Base-by-base conservation (phyloP, 1,284 basidiomycete genomes). In the Trametes pubescens region DNA sequence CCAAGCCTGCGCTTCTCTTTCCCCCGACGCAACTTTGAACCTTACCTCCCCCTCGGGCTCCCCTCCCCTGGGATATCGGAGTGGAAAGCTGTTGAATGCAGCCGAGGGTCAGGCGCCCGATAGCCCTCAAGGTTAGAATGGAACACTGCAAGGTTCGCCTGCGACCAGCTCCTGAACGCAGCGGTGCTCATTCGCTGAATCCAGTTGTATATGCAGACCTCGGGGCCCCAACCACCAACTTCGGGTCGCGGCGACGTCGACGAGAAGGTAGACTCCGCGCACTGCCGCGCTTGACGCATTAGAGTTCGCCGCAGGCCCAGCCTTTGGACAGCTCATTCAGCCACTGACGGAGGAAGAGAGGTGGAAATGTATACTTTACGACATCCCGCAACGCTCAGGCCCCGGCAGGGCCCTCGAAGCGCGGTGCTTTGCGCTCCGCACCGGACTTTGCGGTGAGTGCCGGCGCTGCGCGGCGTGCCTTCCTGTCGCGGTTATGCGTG, bases 401-500 rank as follows among this genome's bases (percentile, higher is more conserved):
- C 40, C 44, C 52, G 51, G 52, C 51, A 53, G 24, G 29, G 22
- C 24, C 51, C 44, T 48, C 44, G 14, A 26, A 47, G 44, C 22
- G 2, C 9, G 49, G 48, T 40, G 44, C 34, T 54, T 48, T 14
- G 24, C 9, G 37, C 8, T 21, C 7, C 24, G 11, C 46, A 35
- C 48, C 46, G 46, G 53, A 16, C 29, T 35, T 56, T 44, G 53
- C 48, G 60, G 60, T 56, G 53, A 56, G 53, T 56, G 38, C 53
- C 60, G 53, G 22, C 40, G 32, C 40, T 18, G 40, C 24, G 26
- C 21, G 7, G 51, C 24, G n/a, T 40, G 37, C 49, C 38, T 24
- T 34, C n/a, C 49, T 52, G 35, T 26, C 13, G 29, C 52, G 24
- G 35, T 10, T 6, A 35, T 40, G 16, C 52, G 38, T 43, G 9